Conservation (phyloP, 78 protist species). For the Isochrysis galbana region DNA sequence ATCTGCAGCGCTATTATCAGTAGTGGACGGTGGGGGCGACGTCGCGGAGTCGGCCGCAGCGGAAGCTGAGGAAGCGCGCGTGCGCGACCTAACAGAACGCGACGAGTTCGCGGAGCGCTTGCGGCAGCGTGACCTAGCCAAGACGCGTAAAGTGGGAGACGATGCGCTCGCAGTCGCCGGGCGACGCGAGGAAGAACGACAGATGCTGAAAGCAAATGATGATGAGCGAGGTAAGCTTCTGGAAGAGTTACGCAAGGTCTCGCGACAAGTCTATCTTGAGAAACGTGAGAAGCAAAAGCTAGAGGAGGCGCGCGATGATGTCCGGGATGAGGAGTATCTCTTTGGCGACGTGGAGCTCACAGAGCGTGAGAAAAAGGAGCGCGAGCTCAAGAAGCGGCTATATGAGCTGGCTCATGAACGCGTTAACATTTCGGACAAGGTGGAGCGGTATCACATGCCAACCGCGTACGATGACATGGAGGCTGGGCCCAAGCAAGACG, state of each 20-base stretch:
- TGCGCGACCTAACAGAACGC: conserved; percentile 24
- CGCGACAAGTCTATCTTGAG: conserved; percentile 28
- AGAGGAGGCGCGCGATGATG: conserved; percentile 10
- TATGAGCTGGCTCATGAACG: conserved; percentile 64
- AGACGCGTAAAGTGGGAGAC: background rate
- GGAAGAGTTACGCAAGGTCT: conserved; percentile 29
- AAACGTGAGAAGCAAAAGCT: conserved; percentile 30
- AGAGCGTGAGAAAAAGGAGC: conserved; percentile 58
- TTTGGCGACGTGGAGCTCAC: conserved; percentile 67
- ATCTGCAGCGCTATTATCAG: background rate
- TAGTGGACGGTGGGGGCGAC: background rate
- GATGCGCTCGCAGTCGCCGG: background rate
- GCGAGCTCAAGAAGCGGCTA: conserved; percentile 63
- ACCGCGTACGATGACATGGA: conserved; percentile 24
- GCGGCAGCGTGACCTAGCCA: conserved; percentile 30
- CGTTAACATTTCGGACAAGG: background rate
- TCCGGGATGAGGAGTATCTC: conserved; percentile 57
- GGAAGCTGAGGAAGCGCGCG: conserved; percentile 28
- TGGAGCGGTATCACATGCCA: conserved; percentile 55
- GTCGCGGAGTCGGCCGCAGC: background rate
- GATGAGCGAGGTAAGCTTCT: conserved; percentile 2
- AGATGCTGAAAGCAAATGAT: background rate
- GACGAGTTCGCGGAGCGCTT: conserved; percentile 58
- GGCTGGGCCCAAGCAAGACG: background rate
- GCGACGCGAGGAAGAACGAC: background rate